These are phyloP conservation scores for Protomyces inundatus DNA, from an alignment of 1,139 yeast species.

Conservation along the genomic window DNA sequence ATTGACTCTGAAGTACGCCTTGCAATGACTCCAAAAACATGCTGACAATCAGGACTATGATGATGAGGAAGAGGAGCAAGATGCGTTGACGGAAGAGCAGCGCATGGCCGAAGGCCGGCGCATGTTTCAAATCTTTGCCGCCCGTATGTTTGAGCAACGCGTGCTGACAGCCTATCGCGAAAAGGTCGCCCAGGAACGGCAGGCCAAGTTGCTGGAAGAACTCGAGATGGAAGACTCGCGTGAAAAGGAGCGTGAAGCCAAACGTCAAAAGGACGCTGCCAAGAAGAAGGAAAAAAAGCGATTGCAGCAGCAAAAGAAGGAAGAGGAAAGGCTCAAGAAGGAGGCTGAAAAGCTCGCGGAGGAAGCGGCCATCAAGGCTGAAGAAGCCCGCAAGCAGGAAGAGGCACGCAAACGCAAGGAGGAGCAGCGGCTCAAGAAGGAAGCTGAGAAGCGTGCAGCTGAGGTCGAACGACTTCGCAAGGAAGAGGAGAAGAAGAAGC, in stretches of 20 bases:
- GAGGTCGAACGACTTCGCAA: conserved; percentile 39
- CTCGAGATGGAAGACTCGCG: conserved; percentile 70
- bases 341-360: conserved; percentile 53
- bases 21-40: not conserved
- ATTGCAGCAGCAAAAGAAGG: conserved; percentile 63
- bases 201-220: conserved; percentile 66
- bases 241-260: conserved; percentile 64
- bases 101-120: conserved; percentile 71
- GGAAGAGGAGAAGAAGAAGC: conserved; percentile 45
- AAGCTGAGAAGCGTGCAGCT: conserved; percentile 42
- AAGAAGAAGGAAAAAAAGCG: conserved; percentile 74
- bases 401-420: conserved; percentile 53
- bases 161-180: conserved; percentile 69
- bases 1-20: conserved; percentile 33
- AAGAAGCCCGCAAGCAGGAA: conserved; percentile 45
- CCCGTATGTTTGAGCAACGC: conserved; percentile 65
- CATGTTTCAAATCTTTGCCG: conserved; percentile 68
- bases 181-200: conserved; percentile 67
- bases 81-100: conserved; percentile 54
- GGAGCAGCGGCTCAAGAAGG: conserved; percentile 47
- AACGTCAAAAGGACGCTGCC: conserved; percentile 66
- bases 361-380: conserved; percentile 49
- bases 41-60: conserved; percentile 26
- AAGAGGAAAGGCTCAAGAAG: conserved; percentile 59
- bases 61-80: conserved; percentile 41